Evolutionary conservation across 257 asterid species (phyloP), one percentile per base, ranked within the genome.

Genomic region (Ehretia macrophylla): DNA sequence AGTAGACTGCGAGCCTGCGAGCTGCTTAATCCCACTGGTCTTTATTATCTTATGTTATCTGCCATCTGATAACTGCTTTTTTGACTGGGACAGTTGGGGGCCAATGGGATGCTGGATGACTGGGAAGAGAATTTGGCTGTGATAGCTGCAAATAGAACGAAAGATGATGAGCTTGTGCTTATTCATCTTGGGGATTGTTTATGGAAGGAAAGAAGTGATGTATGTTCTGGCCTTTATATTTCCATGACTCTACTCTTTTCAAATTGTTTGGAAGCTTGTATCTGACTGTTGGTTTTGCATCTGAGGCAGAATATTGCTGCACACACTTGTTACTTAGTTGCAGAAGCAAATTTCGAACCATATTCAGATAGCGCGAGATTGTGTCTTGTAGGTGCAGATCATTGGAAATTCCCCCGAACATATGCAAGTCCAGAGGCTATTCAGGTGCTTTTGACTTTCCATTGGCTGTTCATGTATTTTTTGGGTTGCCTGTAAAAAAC

Each of bases 41-140:
- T 6, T 27, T 27, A 6, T 27, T 27, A 27, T 27, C 35, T n/a
- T 1, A 27, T 27, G 6, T 27, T 27, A 27, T 6, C 4, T 27
- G 6, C 6, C 47, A 42, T 42, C 16, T 42, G 16, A 42, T 2
- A 42, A 42, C 3, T 42, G 8, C 47, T 14, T 10, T 42, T 37
- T 55, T 59, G 47, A 32, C 27, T 47, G 0, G 45, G 67, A 39
- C 77, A 93, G 97, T 68, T 78, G 68, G 85, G 83, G 67, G 80
- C 72, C 49, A 85, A 80, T 68, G 82, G 83, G 69, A 81, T 93
- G 96, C 81, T 93, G 77, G 96, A 88, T 71, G 95, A 83, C 68
- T 93, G 99, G 99, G 89, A 89, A 73, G 97, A 86, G 68, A 93
- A 89, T 76, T 72, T 93, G 82, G 99, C 99, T 1, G 95, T 93